Evolutionary conservation across 192 early-diverging fungal genomes (phyloP), one percentile per base, ranked within the genome.

Genomic region (Jimgerdemannia lactiflua): DNA sequence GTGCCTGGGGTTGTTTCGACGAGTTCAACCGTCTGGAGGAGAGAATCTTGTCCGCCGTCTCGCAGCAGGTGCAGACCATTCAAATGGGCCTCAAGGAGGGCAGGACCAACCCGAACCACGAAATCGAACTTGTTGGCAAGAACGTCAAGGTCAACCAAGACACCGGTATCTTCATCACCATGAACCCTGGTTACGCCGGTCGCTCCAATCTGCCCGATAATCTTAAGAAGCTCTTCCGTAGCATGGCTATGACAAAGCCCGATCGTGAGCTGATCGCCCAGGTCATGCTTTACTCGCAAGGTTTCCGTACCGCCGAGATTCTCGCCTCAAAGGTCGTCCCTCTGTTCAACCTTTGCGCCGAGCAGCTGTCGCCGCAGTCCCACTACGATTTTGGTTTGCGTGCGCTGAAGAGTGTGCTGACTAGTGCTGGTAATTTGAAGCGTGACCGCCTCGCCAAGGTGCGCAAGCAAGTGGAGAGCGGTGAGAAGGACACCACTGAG

Each of bases 301-400:
- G 98, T 49, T 99, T 99, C 94, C 91, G 94, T 39, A 92, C 94
- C 70, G 98, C 97, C 0, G 98, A 99, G 88, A 74, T 81, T 40
- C 80, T 99, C 64, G 97, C 98, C 0, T 92, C 93, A 65, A 99
- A 99, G 83, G 95, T 97, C 41, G 97, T 99, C 4, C 98, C 98
- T 20, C 82, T 99, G 44, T 99, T 99, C 85, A 96, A 94, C 70
- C 86, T 99, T 43, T 98, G 96, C 82, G 86, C 88, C 11, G 95
- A 98, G 85, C 97, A 99, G 82, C 88, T 99, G 29, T 95, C 95
- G 11, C 89, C 93, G 44, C 97, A 99, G 90, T 91, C 93, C 39
- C 98, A 99, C 81, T 99, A 99, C 78, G 98, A 99, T 82, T 99
- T 99, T 86, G 98, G 98, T 67, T 89, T 99, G 73, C 94, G 98